Evolutionary conservation across 2,329 filamentous ascomycete genomes (phyloP), one percentile per base, ranked within the genome.

Genomic region (Ceratocystis variospora): DNA sequence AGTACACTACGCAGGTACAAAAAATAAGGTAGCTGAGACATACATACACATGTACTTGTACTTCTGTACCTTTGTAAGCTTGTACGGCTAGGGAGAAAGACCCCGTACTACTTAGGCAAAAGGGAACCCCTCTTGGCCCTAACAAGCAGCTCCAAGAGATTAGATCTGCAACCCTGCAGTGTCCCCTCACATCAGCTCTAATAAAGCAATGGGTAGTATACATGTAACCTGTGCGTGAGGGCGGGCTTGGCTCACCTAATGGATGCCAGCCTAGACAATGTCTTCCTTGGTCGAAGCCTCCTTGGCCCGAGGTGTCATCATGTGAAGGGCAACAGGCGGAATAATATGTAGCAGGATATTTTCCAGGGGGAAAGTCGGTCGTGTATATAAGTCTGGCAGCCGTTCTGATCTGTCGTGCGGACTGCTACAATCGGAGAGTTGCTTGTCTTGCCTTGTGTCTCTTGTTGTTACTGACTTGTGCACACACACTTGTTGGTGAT

Each of bases 121-220:
- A 59, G 19, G 28, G 55, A 31, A 59, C 15, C 17, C 31, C 15
- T 37, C 37, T 33, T n/a, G 31, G 17, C 55, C 12, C 6, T 31
- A 59, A 3, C 28, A 25, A 33, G 28, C 28, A 3, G 53, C 12
- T 25, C 53, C 4, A 37, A 12, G 55, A 59, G 55, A 59, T 59
- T 15, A 59, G 55, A 59, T 59, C 55, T 59, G 55, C 55, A 59
- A 37, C 33, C 28, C 55, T 59, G 12, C 17, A 37, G 55, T 25
- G 55, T 59, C 55, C 37, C 55, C 55, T 59, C 55, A 37, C 55
- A 59, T 59, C 55, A 8, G 28, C 25, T 37, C 28, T 59, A 59
- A 59, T 59, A n/a, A 19, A 37, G 37, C 12, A 25, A 25, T 59
- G 55, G 17, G 31, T 33, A 12, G 28, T 33, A 19, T 31, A 25